These are phyloP conservation scores for Coccinonectria pachysandricola DNA, from an alignment of 2,329 filamentous ascomycete species.

Conservation along the genomic window DNA sequence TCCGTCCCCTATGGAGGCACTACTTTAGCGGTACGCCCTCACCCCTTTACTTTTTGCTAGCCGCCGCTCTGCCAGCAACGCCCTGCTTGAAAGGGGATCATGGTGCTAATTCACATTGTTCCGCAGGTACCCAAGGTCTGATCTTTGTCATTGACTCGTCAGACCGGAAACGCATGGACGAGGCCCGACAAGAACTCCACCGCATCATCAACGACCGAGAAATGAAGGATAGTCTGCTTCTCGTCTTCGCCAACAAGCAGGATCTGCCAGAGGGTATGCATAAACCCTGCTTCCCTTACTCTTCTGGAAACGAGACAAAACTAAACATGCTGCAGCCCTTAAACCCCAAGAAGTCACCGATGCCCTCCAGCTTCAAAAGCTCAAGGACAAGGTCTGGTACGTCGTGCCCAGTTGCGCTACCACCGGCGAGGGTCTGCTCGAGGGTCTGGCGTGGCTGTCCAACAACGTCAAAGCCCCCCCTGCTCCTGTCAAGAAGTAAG, in stretches of 20 bases:
- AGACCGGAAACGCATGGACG: conserved; percentile 82
- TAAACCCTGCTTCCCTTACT: conserved; percentile 1
- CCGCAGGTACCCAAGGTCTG: conserved; percentile 78
- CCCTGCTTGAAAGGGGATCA: not conserved
- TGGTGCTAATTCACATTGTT: conserved; percentile 5
- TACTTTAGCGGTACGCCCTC: conserved; percentile 82
- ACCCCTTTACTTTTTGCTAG: no score
- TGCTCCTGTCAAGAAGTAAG: conserved; percentile 44
- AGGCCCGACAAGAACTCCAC: conserved; percentile 87
- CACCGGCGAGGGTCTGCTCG: conserved; percentile 69
- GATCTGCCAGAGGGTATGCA: conserved; percentile 70
- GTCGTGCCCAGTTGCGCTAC: conserved; percentile 77
- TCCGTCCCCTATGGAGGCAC: conserved; percentile 91
- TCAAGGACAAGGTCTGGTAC: conserved; percentile 79
- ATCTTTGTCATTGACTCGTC: conserved; percentile 98
- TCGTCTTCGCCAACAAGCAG: conserved; percentile 99
- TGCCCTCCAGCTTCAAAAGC: conserved; percentile 61
- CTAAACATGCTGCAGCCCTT: conserved; percentile 46
- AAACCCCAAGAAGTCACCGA: conserved; percentile 72
- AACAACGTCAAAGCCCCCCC: conserved; percentile 68
- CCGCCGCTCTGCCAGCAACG: no score
- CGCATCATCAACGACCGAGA: conserved; percentile 97
- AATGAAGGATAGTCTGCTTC: conserved; percentile 87
- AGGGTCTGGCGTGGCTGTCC: conserved; percentile 74
- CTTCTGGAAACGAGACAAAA: conserved; percentile 2